These are phyloP conservation scores for Alternaria triticina DNA, from an alignment of 2,329 filamentous ascomycete genomes.

Conservation along the genomic window DNA sequence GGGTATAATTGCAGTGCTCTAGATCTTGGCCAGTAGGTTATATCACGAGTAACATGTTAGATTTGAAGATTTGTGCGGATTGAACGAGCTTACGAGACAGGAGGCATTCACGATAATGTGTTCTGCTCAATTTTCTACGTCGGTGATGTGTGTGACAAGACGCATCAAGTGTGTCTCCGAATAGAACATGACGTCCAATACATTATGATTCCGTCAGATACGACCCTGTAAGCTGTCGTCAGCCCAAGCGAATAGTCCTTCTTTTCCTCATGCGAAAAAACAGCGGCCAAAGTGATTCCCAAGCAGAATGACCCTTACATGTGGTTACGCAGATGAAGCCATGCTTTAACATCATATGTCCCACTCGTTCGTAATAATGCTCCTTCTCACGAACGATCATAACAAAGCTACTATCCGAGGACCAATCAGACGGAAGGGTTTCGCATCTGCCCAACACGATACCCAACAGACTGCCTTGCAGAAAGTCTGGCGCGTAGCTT, in stretches of 20 bases:
- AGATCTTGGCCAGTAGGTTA: fast-evolving
- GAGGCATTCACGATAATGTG: not conserved
- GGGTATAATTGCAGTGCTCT: fast-evolving
- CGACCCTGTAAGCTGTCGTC: not conserved
- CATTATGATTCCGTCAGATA: fast-evolving
- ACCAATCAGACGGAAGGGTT: fast-evolving
- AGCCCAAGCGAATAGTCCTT: not conserved
- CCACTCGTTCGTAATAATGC: not conserved
- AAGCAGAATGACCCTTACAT: not conserved
- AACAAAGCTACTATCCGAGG: not conserved
- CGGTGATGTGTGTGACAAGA: not conserved
- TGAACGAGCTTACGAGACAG: fast-evolving
- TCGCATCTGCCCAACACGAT: not conserved
- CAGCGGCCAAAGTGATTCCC: not conserved
- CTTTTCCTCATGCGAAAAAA: not conserved
- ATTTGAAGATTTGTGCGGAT: not conserved
- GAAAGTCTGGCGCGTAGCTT: not conserved
- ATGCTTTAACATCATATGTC: not conserved
- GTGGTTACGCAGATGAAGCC: fast-evolving
- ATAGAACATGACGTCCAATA: fast-evolving
- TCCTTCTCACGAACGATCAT: not conserved
- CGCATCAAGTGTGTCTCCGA: not conserved
- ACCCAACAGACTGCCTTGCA: not conserved
- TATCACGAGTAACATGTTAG: not conserved
- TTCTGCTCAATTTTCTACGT: not conserved